Evolutionary conservation across 2,329 filamentous ascomycete genomes (phyloP), one percentile per base, ranked within the genome.

Genomic region (Harringtonia lauricola): DNA sequence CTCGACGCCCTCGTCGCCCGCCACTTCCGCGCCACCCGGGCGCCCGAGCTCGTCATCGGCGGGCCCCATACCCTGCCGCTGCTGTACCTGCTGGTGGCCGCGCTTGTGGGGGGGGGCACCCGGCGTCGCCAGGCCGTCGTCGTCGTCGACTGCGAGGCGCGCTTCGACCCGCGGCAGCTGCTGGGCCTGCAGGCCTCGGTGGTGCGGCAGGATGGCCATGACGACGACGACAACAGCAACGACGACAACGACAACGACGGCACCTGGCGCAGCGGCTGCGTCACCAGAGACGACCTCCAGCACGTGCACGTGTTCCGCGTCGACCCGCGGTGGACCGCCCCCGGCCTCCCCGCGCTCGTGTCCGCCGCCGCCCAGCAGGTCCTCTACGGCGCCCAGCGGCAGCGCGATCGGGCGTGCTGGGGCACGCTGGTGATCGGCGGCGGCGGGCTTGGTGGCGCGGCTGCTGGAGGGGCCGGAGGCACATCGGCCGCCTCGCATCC

Each of bases 361-460:
- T 54, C 60, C 2, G 60, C 62, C 1, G 64, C 67, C 4, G 63
- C 68, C 40, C 52, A 60, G 35, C 68, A 66, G 53, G 72, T 77
- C 62, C 57, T 77, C 6, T 78, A 79, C 55, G 63, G 64, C 3
- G 46, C 54, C 8, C 63, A 65, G 47, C 54, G 52, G 31, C 75
- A 70, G 48, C 60, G 62, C 6, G 57, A 52, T 22, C 65, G 74
- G 4, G 64, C 67, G 47, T 76, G 69, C 67, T 79, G 75, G 74
- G 74, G 75, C n/a, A 74, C 71, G 2, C 51, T 79, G 22, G 66
- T 78, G 6, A 51, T 77, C 33, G 71, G 70, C 10, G 65, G 64
- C 1, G 50, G 56, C n/a, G 46, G 38, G 3, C 29, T 26, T 6
- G 37, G 24, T 57, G 57, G 6, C 56, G 13, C 13, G 21, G 17